Percentiles rank a stretch among this genome's conserved stretches.
phyloP scores from a whole-genome alignment of 2,329 filamentous ascomycete species.

The Magnaporthiopsis incrustans region DNA sequence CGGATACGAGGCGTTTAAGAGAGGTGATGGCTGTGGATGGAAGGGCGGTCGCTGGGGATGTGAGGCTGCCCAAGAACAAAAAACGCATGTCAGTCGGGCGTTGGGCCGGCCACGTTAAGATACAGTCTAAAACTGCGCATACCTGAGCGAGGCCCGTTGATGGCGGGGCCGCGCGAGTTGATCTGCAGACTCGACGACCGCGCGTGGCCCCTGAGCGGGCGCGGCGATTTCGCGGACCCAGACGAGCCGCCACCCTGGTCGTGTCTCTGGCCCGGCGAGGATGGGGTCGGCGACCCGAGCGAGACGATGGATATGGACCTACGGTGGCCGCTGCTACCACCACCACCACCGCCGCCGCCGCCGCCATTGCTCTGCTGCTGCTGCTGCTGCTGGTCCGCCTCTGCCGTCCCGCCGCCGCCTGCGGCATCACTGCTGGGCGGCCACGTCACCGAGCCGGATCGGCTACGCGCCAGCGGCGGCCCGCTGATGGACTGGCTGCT shows the following conservation, averaged over 20 bases:
- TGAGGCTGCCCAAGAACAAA: conserved; percentile 21
- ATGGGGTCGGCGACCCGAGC: conserved; percentile 50
- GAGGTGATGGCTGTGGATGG: conserved; percentile 37
- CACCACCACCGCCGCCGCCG: conserved; percentile 35
- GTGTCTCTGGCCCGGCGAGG: conserved; percentile 28
- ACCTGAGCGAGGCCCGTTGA: conserved; percentile 36
- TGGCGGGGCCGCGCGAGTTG: conserved; percentile 37
- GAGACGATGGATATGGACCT: conserved; percentile 78
- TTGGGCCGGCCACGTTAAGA: no score
- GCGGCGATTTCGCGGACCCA: conserved; percentile 32
- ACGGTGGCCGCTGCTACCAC: conserved; percentile 46
- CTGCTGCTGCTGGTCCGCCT: background rate
- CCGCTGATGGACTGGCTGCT: conserved; percentile 15
- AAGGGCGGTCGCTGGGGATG: conserved; percentile 33
- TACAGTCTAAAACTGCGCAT: conserved; percentile 14
- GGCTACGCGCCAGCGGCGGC: conserved; percentile 3
- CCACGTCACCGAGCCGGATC: conserved; percentile 5
- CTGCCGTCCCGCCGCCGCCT: background rate
- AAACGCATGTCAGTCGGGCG: background rate
- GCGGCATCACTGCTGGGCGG: background rate
- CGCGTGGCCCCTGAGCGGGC: conserved; percentile 57
- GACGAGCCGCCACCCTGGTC: conserved; percentile 29
- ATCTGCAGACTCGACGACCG: conserved; percentile 80
- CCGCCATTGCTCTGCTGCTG: conserved; percentile 13
- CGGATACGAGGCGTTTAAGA: conserved; percentile 49